These are phyloP conservation scores for Colletotrichum neosansevieriae DNA, from an alignment of 2,329 filamentous ascomycete genomes.

Conservation along the genomic window DNA sequence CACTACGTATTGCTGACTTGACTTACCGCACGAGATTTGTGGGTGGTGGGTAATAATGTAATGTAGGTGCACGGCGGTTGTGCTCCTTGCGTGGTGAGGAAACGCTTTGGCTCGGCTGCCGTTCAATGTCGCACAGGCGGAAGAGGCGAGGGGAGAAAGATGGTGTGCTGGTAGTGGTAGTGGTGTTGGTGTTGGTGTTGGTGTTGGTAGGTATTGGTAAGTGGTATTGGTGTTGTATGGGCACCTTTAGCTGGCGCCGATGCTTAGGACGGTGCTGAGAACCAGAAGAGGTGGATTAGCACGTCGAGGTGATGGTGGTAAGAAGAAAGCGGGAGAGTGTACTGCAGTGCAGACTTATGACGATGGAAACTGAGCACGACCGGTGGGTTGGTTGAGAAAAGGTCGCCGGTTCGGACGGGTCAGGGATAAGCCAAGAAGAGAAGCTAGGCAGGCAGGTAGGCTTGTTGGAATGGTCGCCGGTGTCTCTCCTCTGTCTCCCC, in stretches of 20 bases:
- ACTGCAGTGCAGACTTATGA: neutral
- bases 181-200: constrained; percentile 18
- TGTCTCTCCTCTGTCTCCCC: constrained; percentile 2
- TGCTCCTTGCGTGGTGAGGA: constrained; percentile 21
- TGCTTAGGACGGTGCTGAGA: constrained; percentile 1
- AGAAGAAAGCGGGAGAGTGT: neutral
- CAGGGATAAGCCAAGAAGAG: constrained; percentile 13
- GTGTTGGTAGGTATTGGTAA: neutral
- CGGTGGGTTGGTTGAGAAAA: too few species aligned
- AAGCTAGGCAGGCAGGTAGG: neutral
- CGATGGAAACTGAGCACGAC: neutral
- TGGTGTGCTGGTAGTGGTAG: neutral
- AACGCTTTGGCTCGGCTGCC: constrained; percentile 30
- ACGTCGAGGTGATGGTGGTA: neutral
- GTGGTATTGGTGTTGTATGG: neutral
- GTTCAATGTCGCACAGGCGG: constrained; percentile 26
- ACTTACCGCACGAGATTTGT: constrained; percentile 21
- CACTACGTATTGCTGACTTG: constrained; percentile 11
- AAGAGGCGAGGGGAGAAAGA: neutral
- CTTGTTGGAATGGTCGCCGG: neutral
- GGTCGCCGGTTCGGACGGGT: constrained; percentile 32
- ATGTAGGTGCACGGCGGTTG: constrained; percentile 20
- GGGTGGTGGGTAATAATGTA: constrained; percentile 20
- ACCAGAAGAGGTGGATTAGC: constrained; percentile 3
- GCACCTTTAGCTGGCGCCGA: constrained; percentile 6